phyloP scores from a whole-genome alignment of 495 filamentous ascomycete genomes.

The Tuber microsphaerosporum region DNA sequence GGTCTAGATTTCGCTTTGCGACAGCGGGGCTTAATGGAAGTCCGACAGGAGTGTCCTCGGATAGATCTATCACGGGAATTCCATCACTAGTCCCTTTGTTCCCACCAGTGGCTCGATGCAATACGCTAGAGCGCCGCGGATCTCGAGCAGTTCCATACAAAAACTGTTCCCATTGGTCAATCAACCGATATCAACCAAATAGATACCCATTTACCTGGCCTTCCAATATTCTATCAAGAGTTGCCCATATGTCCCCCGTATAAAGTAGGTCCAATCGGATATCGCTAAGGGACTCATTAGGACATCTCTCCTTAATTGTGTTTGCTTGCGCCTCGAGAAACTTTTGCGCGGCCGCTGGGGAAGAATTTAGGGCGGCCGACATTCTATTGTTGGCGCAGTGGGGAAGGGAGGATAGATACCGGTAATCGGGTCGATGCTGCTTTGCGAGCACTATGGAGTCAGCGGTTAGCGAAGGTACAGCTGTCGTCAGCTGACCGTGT shows the following conservation, averaged over 20 bases:
- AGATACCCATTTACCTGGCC: slow-evolving; percentile 10
- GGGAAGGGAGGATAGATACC: not conserved
- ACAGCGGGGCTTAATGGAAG: not conserved
- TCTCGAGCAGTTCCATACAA: slow-evolving; percentile 17
- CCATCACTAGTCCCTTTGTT: not conserved
- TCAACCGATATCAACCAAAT: not conserved
- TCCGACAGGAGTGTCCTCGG: not conserved
- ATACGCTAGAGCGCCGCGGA: not conserved
- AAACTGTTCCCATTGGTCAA: slow-evolving; percentile 16
- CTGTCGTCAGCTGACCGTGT: not conserved
- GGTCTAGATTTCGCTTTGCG: not conserved
- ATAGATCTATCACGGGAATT: not conserved
- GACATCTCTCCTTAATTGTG: slow-evolving; percentile 13
- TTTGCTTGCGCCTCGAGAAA: slow-evolving; percentile 20
- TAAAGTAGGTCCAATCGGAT: slow-evolving; percentile 17
- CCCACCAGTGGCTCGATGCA: not conserved
- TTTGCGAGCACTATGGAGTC: not conserved
- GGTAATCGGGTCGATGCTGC: slow-evolving; percentile 12
- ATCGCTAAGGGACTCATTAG: slow-evolving; percentile 17
- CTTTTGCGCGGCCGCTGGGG: slow-evolving; percentile 4
- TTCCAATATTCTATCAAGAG: slow-evolving; percentile 12
- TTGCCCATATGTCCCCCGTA: slow-evolving; percentile 13
- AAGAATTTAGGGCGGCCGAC: not conserved
- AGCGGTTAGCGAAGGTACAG: not conserved
- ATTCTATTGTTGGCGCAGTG: not conserved